Evolutionary conservation across 257 asterid genomes (phyloP).

Genomic region (Lantana camara): DNA sequence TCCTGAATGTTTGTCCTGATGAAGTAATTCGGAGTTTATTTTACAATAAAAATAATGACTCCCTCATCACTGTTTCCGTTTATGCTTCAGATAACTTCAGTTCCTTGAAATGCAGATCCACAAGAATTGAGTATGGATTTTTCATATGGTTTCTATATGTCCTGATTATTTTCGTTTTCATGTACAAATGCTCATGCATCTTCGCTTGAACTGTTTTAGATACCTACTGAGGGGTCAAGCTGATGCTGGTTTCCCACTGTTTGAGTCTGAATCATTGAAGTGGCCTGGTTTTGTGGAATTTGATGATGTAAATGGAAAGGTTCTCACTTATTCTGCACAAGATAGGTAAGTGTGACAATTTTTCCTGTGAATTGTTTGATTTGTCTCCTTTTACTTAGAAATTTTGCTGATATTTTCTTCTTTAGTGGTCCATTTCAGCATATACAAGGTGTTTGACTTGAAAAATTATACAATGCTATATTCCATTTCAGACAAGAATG

Average conservation of each 20-base stretch:
- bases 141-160: slow-evolving; percentile 23
- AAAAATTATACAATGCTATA: slow-evolving; percentile 80
- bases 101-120: slow-evolving; percentile 93
- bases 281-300: slow-evolving; percentile 99
- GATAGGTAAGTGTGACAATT: slow-evolving; percentile 59
- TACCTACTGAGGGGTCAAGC: slow-evolving; percentile 92
- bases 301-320: slow-evolving; percentile 98
- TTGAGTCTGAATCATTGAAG: slow-evolving; percentile 95
- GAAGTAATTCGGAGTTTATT: slow-evolving; percentile 98
- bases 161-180: slow-evolving; percentile 16
- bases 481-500: slow-evolving; percentile 87
- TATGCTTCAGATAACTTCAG: slow-evolving; percentile 97
- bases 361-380: neutral
- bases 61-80: slow-evolving; percentile 96
- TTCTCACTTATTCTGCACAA: slow-evolving; percentile 95
- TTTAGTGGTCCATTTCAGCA: slow-evolving; percentile 50
- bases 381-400: slow-evolving; percentile 4
- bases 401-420: slow-evolving; percentile 26
- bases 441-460: slow-evolving; percentile 72
- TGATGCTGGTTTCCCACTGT: slow-evolving; percentile 94
- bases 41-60: slow-evolving; percentile 96
- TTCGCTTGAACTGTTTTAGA: slow-evolving; percentile 39
- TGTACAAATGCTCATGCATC: slow-evolving; percentile 12
- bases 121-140: slow-evolving; percentile 89
- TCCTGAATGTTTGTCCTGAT: slow-evolving; percentile 90